Base-by-base conservation (phyloP, 2,329 filamentous ascomycete species). In the Pestalotiopsis sp. region DNA sequence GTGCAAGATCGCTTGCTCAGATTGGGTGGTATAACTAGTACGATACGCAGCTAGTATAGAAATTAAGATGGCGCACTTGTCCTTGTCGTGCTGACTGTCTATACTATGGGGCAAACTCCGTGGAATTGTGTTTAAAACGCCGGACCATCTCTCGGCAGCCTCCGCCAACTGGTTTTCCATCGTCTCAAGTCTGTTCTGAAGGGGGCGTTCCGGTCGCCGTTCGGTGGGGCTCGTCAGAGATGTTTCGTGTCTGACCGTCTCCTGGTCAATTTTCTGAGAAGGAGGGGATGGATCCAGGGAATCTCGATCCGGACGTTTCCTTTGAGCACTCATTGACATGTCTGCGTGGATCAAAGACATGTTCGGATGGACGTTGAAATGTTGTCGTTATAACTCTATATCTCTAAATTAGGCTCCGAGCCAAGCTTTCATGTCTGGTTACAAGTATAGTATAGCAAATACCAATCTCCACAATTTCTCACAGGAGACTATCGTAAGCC, bases 161-260 rank as follows among this genome's bases (percentile, higher is more conserved):
- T 64, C 71, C 70, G 70, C 62, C 55, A 57, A 52, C 64, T 70
- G 55, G 71, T 68, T 57, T 36, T 70, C 38, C 61, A 25, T 49
- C 45, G 55, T 63, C 14, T 67, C 61, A 68, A 67, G 38, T 66
- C 55, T 27, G 31, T 66, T 36, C 62, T 31, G 68, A 66, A 66
- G 69, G 60, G 69, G 64, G 66, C 64, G 55, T 68, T 69, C 72
- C 69, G 69, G 71, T 73, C 68, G 70, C 71, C 65, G 63, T 69
- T 69, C 69, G 68, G 72, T 72, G 72, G 72, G 71, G 69, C 67
- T 63, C 49, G 14, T 66, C 57, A 49, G 68, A 65, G 66, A 60
- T 71, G 67, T 70, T 68, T 66, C 69, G 71, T 69, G 52, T 67
- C 31, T 67, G 68, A 68, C 70, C 71, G 61, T 23, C 61, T 64